Evolutionary conservation across 2,329 filamentous ascomycete species (phyloP), one percentile per base, ranked within the genome.

Genomic region (Neobulgaria alba): DNA sequence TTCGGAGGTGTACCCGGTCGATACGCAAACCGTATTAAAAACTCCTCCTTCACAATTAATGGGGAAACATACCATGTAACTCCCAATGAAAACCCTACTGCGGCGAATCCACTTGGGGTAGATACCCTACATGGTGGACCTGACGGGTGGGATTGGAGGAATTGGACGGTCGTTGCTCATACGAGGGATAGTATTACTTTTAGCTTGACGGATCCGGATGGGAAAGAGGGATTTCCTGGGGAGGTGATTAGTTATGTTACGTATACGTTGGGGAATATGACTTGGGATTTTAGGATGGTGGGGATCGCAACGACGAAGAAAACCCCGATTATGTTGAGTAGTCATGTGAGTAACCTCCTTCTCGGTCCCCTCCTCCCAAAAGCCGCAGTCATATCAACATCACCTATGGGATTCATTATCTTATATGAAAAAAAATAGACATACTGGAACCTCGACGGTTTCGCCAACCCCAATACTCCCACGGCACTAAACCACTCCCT

Each of bases 371-470:
- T 29, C 14, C 12, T 35, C 14, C 8, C 21, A 17, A n/a, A n/a
- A n/a, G n/a, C n/a, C n/a, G n/a, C n/a, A n/a, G n/a, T n/a, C 23
- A 26, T 12, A 12, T 26, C 23, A 7, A 7, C 23, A 7, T 26
- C 7, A 26, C 23, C 23, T 26, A 26, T 26, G 7, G 12, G 21
- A 8, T 14, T n/a, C 26, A 16, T 7, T n/a, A n/a, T n/a, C n/a
- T n/a, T n/a, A 23, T 26, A 2, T 3, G 30, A 23, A 9, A 26
- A 20, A 41, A 16, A 14, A 50, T 69, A 85, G 67, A 76, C 75
- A 5, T 90, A 90, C 69, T 90, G 84, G 85, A 89, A 89, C 60
- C 68, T 90, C 33, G 84, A 89, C 55, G 85, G 79, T 23, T 90
- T 84, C 55, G 71, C 80, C 55, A 86, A 88, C 64, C 76, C 81